Evolutionary conservation across 2,329 filamentous ascomycete species (phyloP), one percentile per base, ranked within the genome.

Genomic region (Colletotrichum sp.): DNA sequence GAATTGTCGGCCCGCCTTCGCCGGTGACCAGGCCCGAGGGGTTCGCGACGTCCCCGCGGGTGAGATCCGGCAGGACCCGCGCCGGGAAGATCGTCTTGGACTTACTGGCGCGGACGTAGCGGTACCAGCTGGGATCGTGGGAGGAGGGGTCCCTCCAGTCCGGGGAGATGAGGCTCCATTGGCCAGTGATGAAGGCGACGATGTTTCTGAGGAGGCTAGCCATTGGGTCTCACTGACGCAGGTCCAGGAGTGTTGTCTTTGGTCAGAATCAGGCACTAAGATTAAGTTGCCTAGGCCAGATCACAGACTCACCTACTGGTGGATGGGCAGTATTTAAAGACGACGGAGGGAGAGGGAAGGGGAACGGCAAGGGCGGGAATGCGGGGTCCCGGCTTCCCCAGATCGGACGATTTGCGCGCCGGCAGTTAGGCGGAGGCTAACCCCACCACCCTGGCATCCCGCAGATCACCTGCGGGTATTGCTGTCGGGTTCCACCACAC

Each of bases 101-200:
- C 2, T 78, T n/a, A 15, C 85, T 84, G 4, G 84, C 80, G 59
- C 84, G 81, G 15, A 87, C 80, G 70, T 84, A 84, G 59, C 80
- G 80, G 9, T 84, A 79, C 85, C 85, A 87, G 68, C 77, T 77
- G 5, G 77, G 71, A 36, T 72, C 68, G 38, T 78, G 33, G 18
- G 31, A 16, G 6, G n/a, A 11, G 18, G 13, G 31, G 24, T 47
- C 18, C 27, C 16, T 43, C 57, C 33, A 51, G 12, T 54, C 13
- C 3, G 33, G 38, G 6, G 31, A 36, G 58, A 62, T 21, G 38
- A 33, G 54, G 18, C 16, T 15, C 71, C 67, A 70, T 72, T 59
- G 68, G 29, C 55, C 68, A 31, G 33, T 71, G 27, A 70, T 62
- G 16, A 70, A 54, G 43, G 51, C 54, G 21, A 70, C 21, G 33